A percentile compares a stretch with the other conserved stretches of the same genome.
phyloP scores from a whole-genome alignment of 345 rosid genomes.

The Eucalyptus leucophloia region DNA sequence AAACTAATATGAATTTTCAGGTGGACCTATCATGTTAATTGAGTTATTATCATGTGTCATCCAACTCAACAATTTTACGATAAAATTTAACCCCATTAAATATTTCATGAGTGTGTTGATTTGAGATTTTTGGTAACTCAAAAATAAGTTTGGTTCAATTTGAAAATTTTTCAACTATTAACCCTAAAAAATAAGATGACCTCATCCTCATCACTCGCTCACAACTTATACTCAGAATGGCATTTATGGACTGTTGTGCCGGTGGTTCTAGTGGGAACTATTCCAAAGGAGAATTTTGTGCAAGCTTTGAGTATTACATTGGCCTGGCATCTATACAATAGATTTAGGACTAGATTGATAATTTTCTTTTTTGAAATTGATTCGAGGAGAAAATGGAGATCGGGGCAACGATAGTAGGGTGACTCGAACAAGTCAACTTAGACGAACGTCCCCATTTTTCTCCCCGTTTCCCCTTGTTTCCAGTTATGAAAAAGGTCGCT shows the following conservation, averaged over 20 bases:
- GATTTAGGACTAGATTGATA: background rate
- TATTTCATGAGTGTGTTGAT: rapidly evolving
- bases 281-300: background rate
- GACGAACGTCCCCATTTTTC: background rate
- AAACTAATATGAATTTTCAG: no score
- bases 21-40: background rate
- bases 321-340: no score
- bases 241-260: background rate
- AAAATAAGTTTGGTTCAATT: no score
- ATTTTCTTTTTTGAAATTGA: background rate
- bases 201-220: background rate
- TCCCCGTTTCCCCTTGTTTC: no score
- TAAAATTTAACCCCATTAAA: no score
- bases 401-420: rapidly evolving
- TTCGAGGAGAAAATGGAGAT: background rate
- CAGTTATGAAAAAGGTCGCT: background rate
- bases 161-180: no score
- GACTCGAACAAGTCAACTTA: background rate
- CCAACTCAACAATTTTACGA: rapidly evolving
- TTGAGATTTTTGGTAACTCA: background rate
- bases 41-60: no score
- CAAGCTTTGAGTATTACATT: background rate
- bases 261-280: background rate
- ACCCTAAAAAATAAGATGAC: background rate
- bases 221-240: background rate